phyloP scores from a whole-genome alignment of 805 yeast species.

The Suhomyces xylopsoci region DNA sequence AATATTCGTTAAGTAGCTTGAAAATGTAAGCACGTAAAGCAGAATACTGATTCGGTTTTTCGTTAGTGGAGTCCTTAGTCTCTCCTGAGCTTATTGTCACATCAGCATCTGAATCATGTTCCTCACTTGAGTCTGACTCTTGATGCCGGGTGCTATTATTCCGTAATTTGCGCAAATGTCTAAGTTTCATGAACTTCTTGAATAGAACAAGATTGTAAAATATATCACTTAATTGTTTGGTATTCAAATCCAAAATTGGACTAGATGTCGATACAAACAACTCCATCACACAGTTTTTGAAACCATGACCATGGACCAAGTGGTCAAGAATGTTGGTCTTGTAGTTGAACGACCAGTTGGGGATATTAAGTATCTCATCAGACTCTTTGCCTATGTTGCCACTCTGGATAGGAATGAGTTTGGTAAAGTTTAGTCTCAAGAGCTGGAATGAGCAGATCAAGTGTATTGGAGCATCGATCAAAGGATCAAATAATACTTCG shows the following conservation, averaged over 20 bases:
- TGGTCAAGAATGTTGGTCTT: conserved; percentile 35
- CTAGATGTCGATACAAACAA: conserved; percentile 35
- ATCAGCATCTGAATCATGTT: not conserved
- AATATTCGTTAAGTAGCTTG: conserved; percentile 27
- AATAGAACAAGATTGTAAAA: conserved; percentile 32
- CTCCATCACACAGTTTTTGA: conserved; percentile 36
- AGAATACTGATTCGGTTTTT: not conserved
- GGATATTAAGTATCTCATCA: conserved; percentile 33
- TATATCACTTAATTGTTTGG: conserved; percentile 29
- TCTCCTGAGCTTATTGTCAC: not conserved
- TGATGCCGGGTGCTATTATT: not conserved
- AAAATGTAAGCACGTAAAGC: conserved; percentile 12
- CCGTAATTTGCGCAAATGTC: conserved; percentile 11
- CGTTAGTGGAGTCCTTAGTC: not conserved
- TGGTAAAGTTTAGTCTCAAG: conserved; percentile 23
- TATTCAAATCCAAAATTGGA: conserved; percentile 38
- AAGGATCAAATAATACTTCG: conserved; percentile 33
- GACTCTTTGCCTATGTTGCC: conserved; percentile 9
- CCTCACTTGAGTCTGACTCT: not conserved
- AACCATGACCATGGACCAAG: conserved; percentile 33
- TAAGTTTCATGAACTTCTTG: conserved; percentile 23
- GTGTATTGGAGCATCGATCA: conserved; percentile 32
- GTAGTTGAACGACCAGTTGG: conserved; percentile 32
- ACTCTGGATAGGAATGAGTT: conserved; percentile 1
- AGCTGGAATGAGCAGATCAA: conserved; percentile 32